Conservation (phyloP, 2,329 filamentous ascomycete genomes). For the Thielaviopsis musarum region DNA sequence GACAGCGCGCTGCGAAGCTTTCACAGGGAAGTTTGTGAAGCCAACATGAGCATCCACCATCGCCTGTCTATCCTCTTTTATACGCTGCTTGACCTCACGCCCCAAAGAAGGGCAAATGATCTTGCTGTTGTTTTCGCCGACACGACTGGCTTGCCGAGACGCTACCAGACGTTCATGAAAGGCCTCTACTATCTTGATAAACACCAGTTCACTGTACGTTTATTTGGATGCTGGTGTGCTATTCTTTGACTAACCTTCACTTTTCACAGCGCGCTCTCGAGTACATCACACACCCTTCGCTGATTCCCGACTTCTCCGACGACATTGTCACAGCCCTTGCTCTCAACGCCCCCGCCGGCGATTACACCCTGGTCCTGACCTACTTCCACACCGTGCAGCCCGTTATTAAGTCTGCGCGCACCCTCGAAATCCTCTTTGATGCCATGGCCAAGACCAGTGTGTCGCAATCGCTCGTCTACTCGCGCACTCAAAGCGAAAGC, state of each 20-base stretch:
- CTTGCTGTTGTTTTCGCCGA: slow-evolving; percentile 40
- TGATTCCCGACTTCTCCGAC: slow-evolving; percentile 67
- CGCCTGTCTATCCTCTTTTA: slow-evolving; percentile 77
- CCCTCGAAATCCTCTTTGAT: slow-evolving; percentile 50
- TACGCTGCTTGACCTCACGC: slow-evolving; percentile 55
- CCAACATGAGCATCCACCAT: slow-evolving; percentile 50
- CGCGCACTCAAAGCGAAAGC: slow-evolving; percentile 44
- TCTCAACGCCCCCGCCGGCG: slow-evolving; percentile 40
- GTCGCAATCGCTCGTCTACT: slow-evolving; percentile 58
- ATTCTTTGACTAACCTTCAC: not conserved
- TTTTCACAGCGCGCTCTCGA: slow-evolving; percentile 44
- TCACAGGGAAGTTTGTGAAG: slow-evolving; percentile 51
- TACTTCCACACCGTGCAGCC: slow-evolving; percentile 67
- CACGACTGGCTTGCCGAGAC: slow-evolving; percentile 49
- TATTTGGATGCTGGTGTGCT: not conserved
- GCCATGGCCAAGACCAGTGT: slow-evolving; percentile 51
- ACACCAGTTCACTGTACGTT: slow-evolving; percentile 43
- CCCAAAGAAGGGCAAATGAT: slow-evolving; percentile 30
- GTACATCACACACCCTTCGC: slow-evolving; percentile 60
- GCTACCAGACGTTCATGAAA: slow-evolving; percentile 66
- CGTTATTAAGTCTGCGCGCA: slow-evolving; percentile 44
- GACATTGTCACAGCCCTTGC: slow-evolving; percentile 60
- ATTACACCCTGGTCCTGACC: slow-evolving; percentile 51
- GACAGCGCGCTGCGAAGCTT: slow-evolving; percentile 51
- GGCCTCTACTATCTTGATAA: slow-evolving; percentile 70